phyloP scores from a whole-genome alignment of 1,284 basidiomycete genomes.

The Hymenochaete sp. region DNA sequence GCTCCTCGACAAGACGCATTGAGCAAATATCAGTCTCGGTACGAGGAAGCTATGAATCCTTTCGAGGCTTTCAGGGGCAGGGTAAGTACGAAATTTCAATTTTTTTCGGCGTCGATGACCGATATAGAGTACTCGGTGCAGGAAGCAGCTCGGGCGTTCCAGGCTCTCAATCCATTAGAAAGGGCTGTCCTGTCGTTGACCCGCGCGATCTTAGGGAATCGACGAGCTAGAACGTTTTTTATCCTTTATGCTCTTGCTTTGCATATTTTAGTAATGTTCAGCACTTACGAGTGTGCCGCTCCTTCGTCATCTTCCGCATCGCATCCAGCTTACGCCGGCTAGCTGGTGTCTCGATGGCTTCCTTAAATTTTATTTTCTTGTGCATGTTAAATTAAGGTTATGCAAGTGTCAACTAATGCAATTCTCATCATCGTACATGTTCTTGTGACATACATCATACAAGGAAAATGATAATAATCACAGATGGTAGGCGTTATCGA shows the following conservation, averaged over 20 bases:
- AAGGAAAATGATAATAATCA: too few species aligned
- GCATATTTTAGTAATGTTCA: slow-evolving; percentile 74
- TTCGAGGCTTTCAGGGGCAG: slow-evolving; percentile 94
- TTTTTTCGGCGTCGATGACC: background rate
- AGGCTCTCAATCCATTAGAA: slow-evolving; percentile 88
- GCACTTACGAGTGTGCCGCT: slow-evolving; percentile 61
- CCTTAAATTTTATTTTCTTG: background rate
- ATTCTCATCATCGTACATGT: too few species aligned
- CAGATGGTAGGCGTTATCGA: too few species aligned
- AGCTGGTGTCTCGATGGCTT: too few species aligned
- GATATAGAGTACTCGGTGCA: slow-evolving; percentile 28
- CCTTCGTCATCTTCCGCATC: slow-evolving; percentile 38
- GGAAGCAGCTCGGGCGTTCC: slow-evolving; percentile 90
- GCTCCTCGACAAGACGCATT: slow-evolving; percentile 57
- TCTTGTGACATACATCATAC: too few species aligned
- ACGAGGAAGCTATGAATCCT: slow-evolving; percentile 95
- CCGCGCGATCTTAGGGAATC: slow-evolving; percentile 78
- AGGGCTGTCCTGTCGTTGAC: slow-evolving; percentile 82
- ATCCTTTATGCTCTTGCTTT: slow-evolving; percentile 73
- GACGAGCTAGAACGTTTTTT: slow-evolving; percentile 75
- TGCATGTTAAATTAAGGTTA: background rate
- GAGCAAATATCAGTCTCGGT: slow-evolving; percentile 82
- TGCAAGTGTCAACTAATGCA: too few species aligned
- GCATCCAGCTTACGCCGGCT: too few species aligned
- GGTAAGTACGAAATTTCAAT: slow-evolving; percentile 34